Conservation (phyloP, 495 filamentous ascomycete species). For the Tuber borchii region DNA sequence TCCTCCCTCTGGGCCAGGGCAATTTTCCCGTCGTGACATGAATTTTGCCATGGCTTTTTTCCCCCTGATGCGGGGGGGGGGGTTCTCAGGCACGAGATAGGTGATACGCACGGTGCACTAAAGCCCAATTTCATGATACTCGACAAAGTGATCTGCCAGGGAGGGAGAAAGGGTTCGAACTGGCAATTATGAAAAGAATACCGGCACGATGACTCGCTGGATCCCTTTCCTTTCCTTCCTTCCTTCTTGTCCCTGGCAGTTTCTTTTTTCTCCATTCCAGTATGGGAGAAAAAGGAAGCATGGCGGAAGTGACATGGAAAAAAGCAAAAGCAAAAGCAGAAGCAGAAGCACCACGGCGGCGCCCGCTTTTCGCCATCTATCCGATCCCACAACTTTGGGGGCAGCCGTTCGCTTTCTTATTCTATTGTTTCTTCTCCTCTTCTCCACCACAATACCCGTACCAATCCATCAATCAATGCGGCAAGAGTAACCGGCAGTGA, state of each 20-base stretch:
- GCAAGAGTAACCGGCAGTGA: background rate
- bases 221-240: background rate
- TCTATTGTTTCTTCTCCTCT: background rate
- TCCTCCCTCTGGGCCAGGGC: background rate
- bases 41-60: background rate
- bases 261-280: background rate
- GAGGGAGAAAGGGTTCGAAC: background rate
- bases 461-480: background rate
- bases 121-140: background rate
- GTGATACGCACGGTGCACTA: background rate
- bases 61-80: background rate
- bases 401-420: background rate
- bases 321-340: background rate
- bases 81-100: background rate
- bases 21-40: background rate
- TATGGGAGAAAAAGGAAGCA: background rate
- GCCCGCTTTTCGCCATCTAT: too few species aligned
- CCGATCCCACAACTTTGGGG: slow-evolving; percentile 1
- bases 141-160: background rate
- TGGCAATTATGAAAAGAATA: background rate
- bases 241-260: background rate
- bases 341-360: background rate
- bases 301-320: too few species aligned
- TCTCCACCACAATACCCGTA: background rate
- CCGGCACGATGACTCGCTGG: background rate